Evolutionary conservation across 768 basidiomycete genomes (phyloP), one percentile per base, ranked within the genome.

Genomic region (Rhizopogon vesiculosus): DNA sequence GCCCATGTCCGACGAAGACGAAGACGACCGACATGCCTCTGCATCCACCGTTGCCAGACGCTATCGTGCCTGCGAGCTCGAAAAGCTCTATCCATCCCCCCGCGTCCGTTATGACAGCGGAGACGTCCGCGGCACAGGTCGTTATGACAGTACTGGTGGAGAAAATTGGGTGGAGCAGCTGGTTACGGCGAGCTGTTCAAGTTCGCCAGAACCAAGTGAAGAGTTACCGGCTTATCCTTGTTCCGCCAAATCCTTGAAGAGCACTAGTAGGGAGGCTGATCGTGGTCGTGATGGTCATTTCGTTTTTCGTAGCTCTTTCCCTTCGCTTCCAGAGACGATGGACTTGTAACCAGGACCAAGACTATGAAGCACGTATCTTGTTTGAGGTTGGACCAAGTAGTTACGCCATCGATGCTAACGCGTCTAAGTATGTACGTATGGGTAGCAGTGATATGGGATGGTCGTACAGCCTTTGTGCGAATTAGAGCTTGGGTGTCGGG

Each of bases 171-270:
- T 38, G 5, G 45, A 35, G 6, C 46, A 51, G 18, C 12, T 54
- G 12, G 18, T 51, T 18, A 49, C 28, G 48, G 31, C 51, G 16
- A n/a, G 9, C n/a, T 10, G 0, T 22, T 22, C 15, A 10, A 18
- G 1, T 22, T 19, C 13, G 16, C 29, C 10, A 35, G 25, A n/a
- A n/a, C 28, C 46, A 12, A 54, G 46, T 49, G 53, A 51, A 35
- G 42, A 51, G 19, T 16, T 51, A 18, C 53, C 46, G 10, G 44
- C 53, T 50, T 54, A 54, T 46, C 53, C 46, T 46, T 31, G 13
- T 35, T 54, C 53, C 19, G 31, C 7, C 7, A 16, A 38, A n/a
- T 51, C 19, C 7, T 25, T 19, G 10, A 8, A 10, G 25, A 18
- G 19, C 2, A 13, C 10, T 38, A 38, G 35, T 38, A 29, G 3